These are phyloP conservation scores for Solanum hybrid DNA, from an alignment of 305 asterid genomes.

Conservation along the genomic window DNA sequence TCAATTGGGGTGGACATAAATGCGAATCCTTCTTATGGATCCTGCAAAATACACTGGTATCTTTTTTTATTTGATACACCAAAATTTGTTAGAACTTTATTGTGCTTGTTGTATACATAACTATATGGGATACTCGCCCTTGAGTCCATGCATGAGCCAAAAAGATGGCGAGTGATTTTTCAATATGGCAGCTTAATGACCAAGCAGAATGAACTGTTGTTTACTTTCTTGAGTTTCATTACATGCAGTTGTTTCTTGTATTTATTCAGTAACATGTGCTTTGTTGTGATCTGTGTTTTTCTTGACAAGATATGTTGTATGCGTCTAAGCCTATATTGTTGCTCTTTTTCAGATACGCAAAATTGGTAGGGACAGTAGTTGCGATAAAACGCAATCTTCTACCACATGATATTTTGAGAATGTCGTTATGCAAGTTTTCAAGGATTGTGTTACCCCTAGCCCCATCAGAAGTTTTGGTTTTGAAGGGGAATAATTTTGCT, in stretches of 20 bases:
- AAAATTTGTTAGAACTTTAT: background rate
- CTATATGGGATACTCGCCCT: background rate
- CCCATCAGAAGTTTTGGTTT: constrained; percentile 78
- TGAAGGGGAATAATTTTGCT: constrained; percentile 63
- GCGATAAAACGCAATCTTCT: constrained; percentile 70
- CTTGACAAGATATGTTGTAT: background rate
- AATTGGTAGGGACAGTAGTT: constrained; percentile 83
- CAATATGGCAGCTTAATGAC: background rate
- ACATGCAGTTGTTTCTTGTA: background rate
- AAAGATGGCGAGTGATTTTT: background rate
- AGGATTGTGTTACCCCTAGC: constrained; percentile 79
- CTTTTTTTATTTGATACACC: background rate
- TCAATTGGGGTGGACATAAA: background rate
- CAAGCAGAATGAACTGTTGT: background rate
- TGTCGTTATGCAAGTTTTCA: constrained; percentile 71
- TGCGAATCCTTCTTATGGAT: background rate
- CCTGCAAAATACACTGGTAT: background rate
- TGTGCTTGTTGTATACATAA: background rate
- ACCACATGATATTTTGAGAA: constrained; percentile 51
- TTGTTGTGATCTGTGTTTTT: background rate
- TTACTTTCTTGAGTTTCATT: background rate
- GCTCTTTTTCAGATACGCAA: constrained; percentile 60
- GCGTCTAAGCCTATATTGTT: constrained; percentile 10
- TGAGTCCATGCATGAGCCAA: background rate
- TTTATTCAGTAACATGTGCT: background rate